Base-by-base conservation (phyloP, 192 early-diverging fungal species). In the Backusella macrospora region DNA sequence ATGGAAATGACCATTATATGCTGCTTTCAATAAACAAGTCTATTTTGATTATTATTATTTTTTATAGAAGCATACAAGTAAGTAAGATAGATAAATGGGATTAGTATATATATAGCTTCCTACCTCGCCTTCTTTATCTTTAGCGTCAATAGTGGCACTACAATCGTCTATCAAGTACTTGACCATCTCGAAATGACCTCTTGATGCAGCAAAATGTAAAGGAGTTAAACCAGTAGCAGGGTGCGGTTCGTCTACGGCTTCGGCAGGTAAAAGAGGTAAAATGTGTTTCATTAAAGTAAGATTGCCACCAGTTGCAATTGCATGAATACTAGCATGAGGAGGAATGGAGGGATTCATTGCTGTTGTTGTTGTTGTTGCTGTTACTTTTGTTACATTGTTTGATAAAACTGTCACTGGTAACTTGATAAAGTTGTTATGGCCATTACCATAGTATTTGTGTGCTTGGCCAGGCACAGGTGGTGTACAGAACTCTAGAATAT, bases 21-120 rank as follows among this genome's bases (percentile, higher is more conserved):
- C 86, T 0, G 92, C 91, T 67, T 92, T 92, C 40, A 90, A 65
- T 2, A 94, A 73, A 4, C 91, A 82, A 34, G 89, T 92, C 87
- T 93, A 65, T n/a, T 14, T 78, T 16, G 23, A 37, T n/a, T 7
- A 38, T 44, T 21, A 2, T 64, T 44, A 62, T 52, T 12, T 34
- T 34, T 34, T 34, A n/a, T n/a, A 15, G 37, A n/a, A 46, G 16
- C 38, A 45, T 34, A 46, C 14, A 23, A n/a, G 4, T 65, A n/a
- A n/a, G n/a, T n/a, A n/a, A n/a, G n/a, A n/a, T n/a, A n/a, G n/a
- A n/a, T n/a, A n/a, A n/a, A n/a, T n/a, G n/a, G n/a, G n/a, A n/a
- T n/a, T n/a, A n/a, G 3, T 62, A 34, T 59, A 18, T 59, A 10
- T 6, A 38, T 64, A 65, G 38, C 0, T 10, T 18, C 0, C 38